Percentiles rank a stretch among this genome's conserved stretches.
Evolutionary conservation across 306 rosid species (phyloP).

Genomic region (Senna tora): DNA sequence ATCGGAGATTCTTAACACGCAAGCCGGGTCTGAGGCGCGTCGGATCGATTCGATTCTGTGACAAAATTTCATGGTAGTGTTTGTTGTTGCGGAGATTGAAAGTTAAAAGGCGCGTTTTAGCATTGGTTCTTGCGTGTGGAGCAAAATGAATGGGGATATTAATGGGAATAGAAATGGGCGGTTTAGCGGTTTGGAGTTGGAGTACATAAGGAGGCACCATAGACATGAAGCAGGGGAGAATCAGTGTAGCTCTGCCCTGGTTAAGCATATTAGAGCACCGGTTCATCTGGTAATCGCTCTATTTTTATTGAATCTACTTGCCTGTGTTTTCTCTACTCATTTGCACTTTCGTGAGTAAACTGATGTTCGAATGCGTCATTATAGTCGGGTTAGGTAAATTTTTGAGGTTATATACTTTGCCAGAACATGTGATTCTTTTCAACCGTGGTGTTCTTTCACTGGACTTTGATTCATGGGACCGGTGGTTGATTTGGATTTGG

Average conservation of each 20-base stretch:
- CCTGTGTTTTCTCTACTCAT: neutral
- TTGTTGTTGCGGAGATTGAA: conserved; percentile 6
- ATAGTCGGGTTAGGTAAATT: conserved; percentile 7
- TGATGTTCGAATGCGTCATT: conserved; percentile 3
- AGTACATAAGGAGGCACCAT: conserved; percentile 73
- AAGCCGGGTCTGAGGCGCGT: neutral
- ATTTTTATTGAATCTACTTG: neutral
- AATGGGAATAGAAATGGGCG: conserved; percentile 53
- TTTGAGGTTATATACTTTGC: neutral
- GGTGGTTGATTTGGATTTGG: conserved; percentile 7
- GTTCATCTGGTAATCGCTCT: conserved; percentile 63
- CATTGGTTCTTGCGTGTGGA: neutral
- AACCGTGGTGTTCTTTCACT: neutral
- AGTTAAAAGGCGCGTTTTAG: conserved; percentile 32
- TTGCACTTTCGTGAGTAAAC: neutral
- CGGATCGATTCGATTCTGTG: conserved; percentile 10
- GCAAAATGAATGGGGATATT: conserved; percentile 50
- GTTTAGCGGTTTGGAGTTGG: conserved; percentile 61
- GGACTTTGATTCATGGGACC: conserved; percentile 7
- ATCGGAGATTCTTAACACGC: conserved; percentile 31
- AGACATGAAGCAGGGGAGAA: conserved; percentile 54
- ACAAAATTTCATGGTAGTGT: conserved; percentile 28
- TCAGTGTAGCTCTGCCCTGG: conserved; percentile 84
- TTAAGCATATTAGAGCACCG: conserved; percentile 85
- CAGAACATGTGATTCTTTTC: neutral